phyloP scores from a whole-genome alignment of 768 basidiomycete genomes.

The Boletus sensibilis region DNA sequence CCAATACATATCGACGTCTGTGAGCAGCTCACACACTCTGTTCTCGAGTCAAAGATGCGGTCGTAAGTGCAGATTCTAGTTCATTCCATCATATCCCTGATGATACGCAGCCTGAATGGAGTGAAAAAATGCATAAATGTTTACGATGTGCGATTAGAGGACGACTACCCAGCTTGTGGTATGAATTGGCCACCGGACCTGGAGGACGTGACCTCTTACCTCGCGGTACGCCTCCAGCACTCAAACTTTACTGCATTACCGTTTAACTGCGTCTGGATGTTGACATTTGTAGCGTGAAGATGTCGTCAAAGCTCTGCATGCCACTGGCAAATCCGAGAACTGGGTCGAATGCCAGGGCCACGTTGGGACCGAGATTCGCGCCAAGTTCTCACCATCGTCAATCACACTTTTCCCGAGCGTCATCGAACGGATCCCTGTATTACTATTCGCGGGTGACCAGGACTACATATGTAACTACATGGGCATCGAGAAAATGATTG shows the following conservation, averaged over 20 bases:
- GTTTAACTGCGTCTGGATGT: not conserved
- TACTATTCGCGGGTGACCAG: conserved; percentile 94
- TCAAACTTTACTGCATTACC: not conserved
- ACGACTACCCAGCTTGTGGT: conserved; percentile 83
- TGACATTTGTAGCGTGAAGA: conserved; percentile 58
- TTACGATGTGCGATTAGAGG: conserved; percentile 91
- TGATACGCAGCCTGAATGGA: conserved; percentile 57
- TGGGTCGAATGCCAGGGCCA: conserved; percentile 86
- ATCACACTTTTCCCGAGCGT: conserved; percentile 76
- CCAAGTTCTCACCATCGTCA: conserved; percentile 59
- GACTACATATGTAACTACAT: conserved; percentile 97
- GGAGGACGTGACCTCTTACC: conserved; percentile 66
- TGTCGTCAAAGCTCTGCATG: conserved; percentile 83
- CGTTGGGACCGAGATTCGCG: conserved; percentile 62
- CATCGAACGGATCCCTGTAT: conserved; percentile 75
- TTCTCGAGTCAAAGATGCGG: conserved; percentile 29
- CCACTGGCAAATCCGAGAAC: conserved; percentile 64
- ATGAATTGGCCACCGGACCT: conserved; percentile 98
- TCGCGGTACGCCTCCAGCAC: conserved; percentile 59
- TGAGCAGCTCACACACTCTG: conserved; percentile 52
- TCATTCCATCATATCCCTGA: not conserved
- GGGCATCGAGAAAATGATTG: conserved; percentile 84
- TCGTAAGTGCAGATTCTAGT: conserved; percentile 18
- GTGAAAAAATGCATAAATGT: conserved; percentile 83
- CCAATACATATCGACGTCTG: conserved; percentile 59